Conservation (phyloP, 768 basidiomycete species). For the Auriscalpium orientale region DNA sequence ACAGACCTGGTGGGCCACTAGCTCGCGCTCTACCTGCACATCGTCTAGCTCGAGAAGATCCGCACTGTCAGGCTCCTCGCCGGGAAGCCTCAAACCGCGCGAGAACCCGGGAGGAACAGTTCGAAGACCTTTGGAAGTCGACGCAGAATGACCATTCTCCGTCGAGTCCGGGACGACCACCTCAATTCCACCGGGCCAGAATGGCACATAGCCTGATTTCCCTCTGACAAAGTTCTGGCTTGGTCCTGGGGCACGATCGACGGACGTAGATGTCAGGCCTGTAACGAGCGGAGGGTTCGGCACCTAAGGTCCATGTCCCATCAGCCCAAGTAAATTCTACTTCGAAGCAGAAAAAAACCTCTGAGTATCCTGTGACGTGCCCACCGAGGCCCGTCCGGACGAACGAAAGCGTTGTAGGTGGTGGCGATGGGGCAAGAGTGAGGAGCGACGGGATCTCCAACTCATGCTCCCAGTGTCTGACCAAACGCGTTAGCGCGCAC, state of each 20-base stretch:
- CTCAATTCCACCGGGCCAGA: conserved; percentile 90
- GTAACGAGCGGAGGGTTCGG: conserved; percentile 48
- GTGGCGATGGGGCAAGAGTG: conserved; percentile 56
- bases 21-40: too few relatives aligned
- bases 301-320: conserved; percentile 32
- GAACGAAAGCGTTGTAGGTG: conserved; percentile 68
- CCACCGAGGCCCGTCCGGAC: conserved; percentile 76
- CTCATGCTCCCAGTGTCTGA: conserved; percentile 67
- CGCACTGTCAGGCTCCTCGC: conserved; percentile 45
- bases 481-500: conserved; percentile 2
- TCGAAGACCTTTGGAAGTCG: conserved; percentile 40
- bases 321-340: background rate
- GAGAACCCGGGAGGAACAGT: conserved; percentile 78
- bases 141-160: conserved; percentile 23
- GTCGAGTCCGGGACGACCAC: conserved; percentile 31
- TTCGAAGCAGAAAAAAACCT: conserved; percentile 38
- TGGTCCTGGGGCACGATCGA: conserved; percentile 78
- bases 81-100: conserved; percentile 68
- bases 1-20: too few relatives aligned
- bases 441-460: conserved; percentile 59
- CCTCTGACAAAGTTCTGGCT: conserved; percentile 83
- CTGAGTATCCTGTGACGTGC: conserved; percentile 70
- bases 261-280: conserved; percentile 77
- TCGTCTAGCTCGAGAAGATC: conserved; percentile 27
- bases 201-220: conserved; percentile 89